Evolutionary conservation across 257 asterid species (phyloP), one percentile per base, ranked within the genome.

Genomic region (Phtheirospermum japonicum): DNA sequence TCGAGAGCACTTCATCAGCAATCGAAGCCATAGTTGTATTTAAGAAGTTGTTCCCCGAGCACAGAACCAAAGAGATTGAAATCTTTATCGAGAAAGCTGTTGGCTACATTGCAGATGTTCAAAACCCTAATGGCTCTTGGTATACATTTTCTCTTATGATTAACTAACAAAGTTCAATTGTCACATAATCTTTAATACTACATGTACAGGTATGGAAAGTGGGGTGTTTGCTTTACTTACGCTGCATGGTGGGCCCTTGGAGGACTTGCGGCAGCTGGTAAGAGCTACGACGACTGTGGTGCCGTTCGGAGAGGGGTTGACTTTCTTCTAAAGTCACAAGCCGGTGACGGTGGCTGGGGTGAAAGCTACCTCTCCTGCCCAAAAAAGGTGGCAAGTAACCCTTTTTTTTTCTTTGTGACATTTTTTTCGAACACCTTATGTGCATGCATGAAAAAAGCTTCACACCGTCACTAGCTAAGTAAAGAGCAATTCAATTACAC

Each of bases 221-320:
- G n/a, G n/a, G n/a, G n/a, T n/a, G n/a, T n/a, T n/a, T n/a, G n/a
- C n/a, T n/a, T n/a, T n/a, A n/a, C n/a, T n/a, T n/a, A n/a, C n/a
- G n/a, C n/a, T 0, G 66, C 85, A 23, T 89, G 92, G 95, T 86
- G 84, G 49, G 91, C 97, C 5, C 86, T 84, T 6, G 89, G 84
- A 70, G 96, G 92, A 18, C 74, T 89, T 7, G 72, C 77, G 6
- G 86, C 86, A 14, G 86, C 83, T n/a, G 95, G 97, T 8, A 83
- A 67, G 66, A 81, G 74, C 16, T 85, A 79, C 59, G 26, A 54
- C 23, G 80, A 80, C 20, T 79, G 88, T 42, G 59, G 64, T 17
- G 69, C 87, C 9, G 68, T 89, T 14, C 75, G 82, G 12, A 86
- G 64, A 76, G 86, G 76, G 7, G 91, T 87, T 26, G 59, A 70